Evolutionary conservation across 768 basidiomycete genomes (phyloP), one percentile per base, ranked within the genome.

Genomic region (Suillus discolor): DNA sequence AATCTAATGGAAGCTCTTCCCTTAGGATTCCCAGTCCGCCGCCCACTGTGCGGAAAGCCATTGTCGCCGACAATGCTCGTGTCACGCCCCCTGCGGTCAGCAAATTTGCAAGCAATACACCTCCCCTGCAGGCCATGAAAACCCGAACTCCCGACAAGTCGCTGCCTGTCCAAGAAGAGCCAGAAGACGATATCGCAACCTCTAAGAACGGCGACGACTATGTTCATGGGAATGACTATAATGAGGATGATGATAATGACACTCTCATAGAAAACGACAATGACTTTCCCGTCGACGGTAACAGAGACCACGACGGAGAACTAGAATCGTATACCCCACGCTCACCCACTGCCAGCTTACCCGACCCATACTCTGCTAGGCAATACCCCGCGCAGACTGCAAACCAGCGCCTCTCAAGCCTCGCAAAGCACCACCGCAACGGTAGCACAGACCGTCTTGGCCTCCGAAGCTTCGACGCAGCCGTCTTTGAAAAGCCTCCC

Each of bases 111-210:
- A 84, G 79, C 51, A 85, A 87, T 68, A 86, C 88, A 0, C 84
- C 88, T 0, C 87, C 88, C 20, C 67, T 83, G 62, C 88, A 87
- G 70, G 74, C 81, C 12, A 80, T 84, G 70, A 74, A 73, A 72
- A 79, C 83, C 6, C 86, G 89, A 25, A 86, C 87, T 25, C 87
- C 91, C 2, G 90, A 91, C 74, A 82, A 89, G 41, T 90, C 90
- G 18, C 80, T 93, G 31, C 91, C 91, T 23, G 84, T 92, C 3
- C 91, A 93, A 74, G 91, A 92, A 72, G 90, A 91, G 67, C 83
- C 83, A 36, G 90, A 91, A 70, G 90, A 91, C 69, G 89, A 91
- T 67, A 77, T 81, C 20, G 75, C 75, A 4, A 45, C 71, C 41
- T 69, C 76, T 15, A 83, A 81, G 70, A 79, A 76, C 39, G 74